phyloP scores from a whole-genome alignment of 106 monocot genomes.

The Allium fistulosum region DNA sequence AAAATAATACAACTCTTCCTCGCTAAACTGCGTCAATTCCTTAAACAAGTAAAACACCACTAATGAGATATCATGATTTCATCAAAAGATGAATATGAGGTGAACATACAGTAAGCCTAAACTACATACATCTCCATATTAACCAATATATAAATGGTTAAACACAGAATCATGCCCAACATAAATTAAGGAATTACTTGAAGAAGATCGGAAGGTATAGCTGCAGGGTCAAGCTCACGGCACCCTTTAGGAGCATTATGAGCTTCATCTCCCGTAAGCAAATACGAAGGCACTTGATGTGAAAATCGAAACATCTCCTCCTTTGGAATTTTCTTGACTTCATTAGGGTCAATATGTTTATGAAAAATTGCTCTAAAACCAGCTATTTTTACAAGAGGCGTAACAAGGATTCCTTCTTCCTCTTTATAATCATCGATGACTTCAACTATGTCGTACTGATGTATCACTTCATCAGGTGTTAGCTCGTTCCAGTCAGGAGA shows the following conservation, averaged over 20 bases:
- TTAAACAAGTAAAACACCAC: background rate
- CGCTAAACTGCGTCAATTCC: background rate
- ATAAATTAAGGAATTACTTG: slow-evolving; percentile 28
- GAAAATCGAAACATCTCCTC: slow-evolving; percentile 60
- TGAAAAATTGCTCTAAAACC: slow-evolving; percentile 43
- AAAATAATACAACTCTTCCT: background rate
- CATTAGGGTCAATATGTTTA: slow-evolving; percentile 21
- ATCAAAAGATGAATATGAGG: background rate
- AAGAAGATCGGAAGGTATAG: slow-evolving; percentile 40
- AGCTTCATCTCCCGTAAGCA: slow-evolving; percentile 44
- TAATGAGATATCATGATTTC: background rate
- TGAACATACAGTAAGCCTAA: background rate
- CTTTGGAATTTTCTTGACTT: slow-evolving; percentile 28
- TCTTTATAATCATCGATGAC: slow-evolving; percentile 43
- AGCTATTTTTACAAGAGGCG: slow-evolving; percentile 32
- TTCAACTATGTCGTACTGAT: slow-evolving; percentile 51
- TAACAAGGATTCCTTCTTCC: slow-evolving; percentile 26
- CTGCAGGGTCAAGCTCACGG: slow-evolving; percentile 44
- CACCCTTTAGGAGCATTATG: slow-evolving; percentile 45
- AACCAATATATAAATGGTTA: background rate
- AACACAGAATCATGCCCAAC: slow-evolving; percentile 12
- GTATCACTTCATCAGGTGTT: slow-evolving; percentile 33
- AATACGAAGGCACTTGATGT: slow-evolving; percentile 37
- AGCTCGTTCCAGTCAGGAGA: slow-evolving; percentile 39
- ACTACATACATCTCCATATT: background rate